Conservation (phyloP, 2,329 filamentous ascomycete species). For the Nigrograna mackinnonii region DNA sequence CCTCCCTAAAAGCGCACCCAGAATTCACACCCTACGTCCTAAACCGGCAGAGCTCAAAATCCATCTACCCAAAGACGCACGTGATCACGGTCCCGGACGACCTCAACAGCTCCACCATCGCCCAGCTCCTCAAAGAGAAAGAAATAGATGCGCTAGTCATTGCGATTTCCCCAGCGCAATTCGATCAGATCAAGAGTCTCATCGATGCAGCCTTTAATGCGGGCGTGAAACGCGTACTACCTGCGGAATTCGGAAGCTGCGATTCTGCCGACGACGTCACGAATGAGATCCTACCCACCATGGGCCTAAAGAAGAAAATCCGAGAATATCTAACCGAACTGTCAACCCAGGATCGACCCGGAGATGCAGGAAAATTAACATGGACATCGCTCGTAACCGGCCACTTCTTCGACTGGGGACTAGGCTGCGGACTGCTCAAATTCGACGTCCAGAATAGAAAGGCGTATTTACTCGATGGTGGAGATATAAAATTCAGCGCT, state of each 20-base stretch:
- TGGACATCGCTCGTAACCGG: constrained; percentile 66
- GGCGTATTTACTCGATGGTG: constrained; percentile 61
- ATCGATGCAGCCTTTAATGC: constrained; percentile 62
- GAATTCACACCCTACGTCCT: constrained; percentile 35
- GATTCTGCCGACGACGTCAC: constrained; percentile 45
- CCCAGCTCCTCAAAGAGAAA: constrained; percentile 47
- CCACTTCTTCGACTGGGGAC: constrained; percentile 65
- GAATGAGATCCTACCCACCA: constrained; percentile 55
- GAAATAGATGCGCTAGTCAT: constrained; percentile 55
- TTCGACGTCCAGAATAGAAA: constrained; percentile 56
- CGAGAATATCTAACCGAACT: constrained; percentile 54
- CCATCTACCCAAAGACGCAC: constrained; percentile 46
- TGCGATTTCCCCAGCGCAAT: constrained; percentile 49
- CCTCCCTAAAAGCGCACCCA: constrained; percentile 31
- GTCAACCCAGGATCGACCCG: constrained; percentile 42
- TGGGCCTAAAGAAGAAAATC: constrained; percentile 52
- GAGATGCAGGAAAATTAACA: constrained; percentile 43
- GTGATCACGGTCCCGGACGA: constrained; percentile 45
- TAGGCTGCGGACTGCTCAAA: constrained; percentile 54
- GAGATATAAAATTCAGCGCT: constrained; percentile 57
- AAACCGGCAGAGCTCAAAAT: constrained; percentile 38
- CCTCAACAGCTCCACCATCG: constrained; percentile 30
- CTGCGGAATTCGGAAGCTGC: constrained; percentile 61
- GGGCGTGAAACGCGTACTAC: constrained; percentile 64
- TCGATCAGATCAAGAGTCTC: constrained; percentile 53